A percentile compares a stretch with the other conserved stretches of the same genome.
Conservation (phyloP, 768 basidiomycete species). For the Mycena maculata region DNA sequence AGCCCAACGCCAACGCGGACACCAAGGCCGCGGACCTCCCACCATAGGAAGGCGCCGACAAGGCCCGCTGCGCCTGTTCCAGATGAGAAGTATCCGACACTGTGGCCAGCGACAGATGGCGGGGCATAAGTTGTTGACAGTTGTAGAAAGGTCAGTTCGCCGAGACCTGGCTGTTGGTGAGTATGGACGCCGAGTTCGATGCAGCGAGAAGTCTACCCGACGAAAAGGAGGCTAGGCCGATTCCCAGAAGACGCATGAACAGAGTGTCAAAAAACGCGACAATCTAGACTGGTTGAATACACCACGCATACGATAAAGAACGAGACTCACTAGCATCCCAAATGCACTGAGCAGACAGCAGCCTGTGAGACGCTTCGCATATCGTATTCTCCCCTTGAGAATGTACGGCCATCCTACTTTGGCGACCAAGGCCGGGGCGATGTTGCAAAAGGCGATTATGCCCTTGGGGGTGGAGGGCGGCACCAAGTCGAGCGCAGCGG, state of each 20-base stretch:
- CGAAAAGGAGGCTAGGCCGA: constrained; percentile 85
- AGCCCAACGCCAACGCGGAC: constrained; percentile 86
- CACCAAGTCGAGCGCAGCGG: constrained; percentile 94
- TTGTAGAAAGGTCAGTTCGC: constrained; percentile 95
- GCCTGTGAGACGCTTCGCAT: constrained; percentile 75
- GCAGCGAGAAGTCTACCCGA: constrained; percentile 62
- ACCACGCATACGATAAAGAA: background rate
- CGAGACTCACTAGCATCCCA: constrained; percentile 85
- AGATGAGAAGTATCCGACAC: constrained; percentile 93
- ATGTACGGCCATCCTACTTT: constrained; percentile 95
- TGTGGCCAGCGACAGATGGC: constrained; percentile 75
- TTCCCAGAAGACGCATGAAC: constrained; percentile 79
- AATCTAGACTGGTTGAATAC: constrained; percentile 57
- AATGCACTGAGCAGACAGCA: constrained; percentile 80
- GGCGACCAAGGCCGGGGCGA: constrained; percentile 85
- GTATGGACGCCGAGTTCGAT: background rate
- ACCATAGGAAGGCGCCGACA: constrained; percentile 94
- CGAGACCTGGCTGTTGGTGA: constrained; percentile 69
- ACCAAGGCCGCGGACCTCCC: constrained; percentile 88
- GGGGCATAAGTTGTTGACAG: constrained; percentile 86
- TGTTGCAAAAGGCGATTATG: constrained; percentile 95
- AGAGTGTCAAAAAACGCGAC: constrained; percentile 80
- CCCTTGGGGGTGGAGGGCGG: constrained; percentile 94
- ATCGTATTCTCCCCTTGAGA: constrained; percentile 86
- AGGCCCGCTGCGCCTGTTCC: constrained; percentile 97